These are phyloP conservation scores for Boehmeria nivea DNA, from an alignment of 306 rosid genomes.

Conservation along the genomic window DNA sequence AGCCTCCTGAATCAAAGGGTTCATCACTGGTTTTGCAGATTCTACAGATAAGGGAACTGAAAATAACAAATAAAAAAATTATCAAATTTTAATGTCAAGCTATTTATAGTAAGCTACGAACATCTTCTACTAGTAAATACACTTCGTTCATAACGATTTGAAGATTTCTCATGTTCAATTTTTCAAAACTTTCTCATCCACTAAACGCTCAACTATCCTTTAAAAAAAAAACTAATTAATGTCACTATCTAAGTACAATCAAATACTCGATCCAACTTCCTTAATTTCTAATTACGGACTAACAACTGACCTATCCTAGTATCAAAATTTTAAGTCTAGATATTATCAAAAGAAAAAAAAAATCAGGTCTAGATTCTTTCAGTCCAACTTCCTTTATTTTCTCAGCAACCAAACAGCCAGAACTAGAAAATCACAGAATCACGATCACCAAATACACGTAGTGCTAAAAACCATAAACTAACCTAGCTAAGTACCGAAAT, in stretches of 20 bases:
- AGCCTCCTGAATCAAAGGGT: constrained; percentile 45
- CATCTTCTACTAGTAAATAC: neutral
- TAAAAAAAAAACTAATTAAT: no score
- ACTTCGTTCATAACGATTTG: neutral
- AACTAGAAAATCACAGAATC: no score
- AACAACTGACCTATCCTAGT: no score
- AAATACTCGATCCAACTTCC: neutral
- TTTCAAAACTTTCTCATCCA: neutral
- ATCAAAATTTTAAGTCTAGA: no score
- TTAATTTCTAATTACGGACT: no score
- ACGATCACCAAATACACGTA: no score
- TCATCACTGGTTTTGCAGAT: constrained; percentile 41
- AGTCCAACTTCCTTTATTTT: neutral
- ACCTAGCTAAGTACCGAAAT: no score
- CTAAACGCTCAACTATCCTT: neutral
- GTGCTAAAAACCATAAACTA: no score
- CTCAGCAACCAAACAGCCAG: constrained; percentile 10
- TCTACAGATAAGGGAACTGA: constrained; percentile 59
- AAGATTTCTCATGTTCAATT: neutral
- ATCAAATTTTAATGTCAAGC: neutral
- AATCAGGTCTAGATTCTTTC: no score
- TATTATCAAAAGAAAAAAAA: no score
- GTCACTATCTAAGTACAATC: no score
- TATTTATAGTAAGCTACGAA: no score
- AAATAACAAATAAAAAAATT: neutral